Conservation (phyloP, 2,329 filamentous ascomycete species). For the Neopestalotiopsis sp. region DNA sequence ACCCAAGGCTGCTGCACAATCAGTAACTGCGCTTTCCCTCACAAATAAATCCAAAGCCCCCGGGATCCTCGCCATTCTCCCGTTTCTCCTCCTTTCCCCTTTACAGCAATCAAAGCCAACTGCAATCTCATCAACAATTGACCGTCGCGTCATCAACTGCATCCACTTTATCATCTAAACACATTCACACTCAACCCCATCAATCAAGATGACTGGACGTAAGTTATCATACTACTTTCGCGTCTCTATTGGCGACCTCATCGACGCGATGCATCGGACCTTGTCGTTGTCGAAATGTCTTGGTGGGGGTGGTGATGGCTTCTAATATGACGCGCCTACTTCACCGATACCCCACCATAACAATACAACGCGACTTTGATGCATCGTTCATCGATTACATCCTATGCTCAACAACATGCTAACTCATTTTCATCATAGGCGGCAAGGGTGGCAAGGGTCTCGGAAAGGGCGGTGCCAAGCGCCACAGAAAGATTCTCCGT, state of each 20-base stretch:
- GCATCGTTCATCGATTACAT: background rate
- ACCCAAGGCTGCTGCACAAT: constrained; percentile 17
- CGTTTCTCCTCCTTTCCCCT: constrained; percentile 28
- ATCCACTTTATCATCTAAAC: constrained; percentile 32
- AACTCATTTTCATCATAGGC: constrained; percentile 62
- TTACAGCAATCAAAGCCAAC: constrained; percentile 20
- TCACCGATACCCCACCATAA: constrained; percentile 17
- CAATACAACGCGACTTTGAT: constrained; percentile 20
- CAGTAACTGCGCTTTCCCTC: constrained; percentile 21
- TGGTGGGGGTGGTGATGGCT: constrained; percentile 29
- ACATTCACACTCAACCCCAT: constrained; percentile 32
- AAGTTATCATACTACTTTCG: constrained; percentile 49
- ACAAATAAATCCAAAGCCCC: constrained; percentile 28
- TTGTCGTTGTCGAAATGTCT: background rate
- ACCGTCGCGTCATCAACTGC: constrained; percentile 33
- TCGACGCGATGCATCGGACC: constrained; percentile 26
- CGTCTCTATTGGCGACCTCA: constrained; percentile 19
- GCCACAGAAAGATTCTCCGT: constrained; percentile 98
- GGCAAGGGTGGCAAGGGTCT: constrained; percentile 97
- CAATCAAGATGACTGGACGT: constrained; percentile 74
- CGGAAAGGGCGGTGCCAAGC: constrained; percentile 98
- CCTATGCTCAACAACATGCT: constrained; percentile 31
- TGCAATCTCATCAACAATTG: constrained; percentile 4
- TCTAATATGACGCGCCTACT: constrained; percentile 18
- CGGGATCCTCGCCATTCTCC: constrained; percentile 25